These are phyloP conservation scores for Croton setiger DNA, from an alignment of 441 rosid genomes.

Conservation along the genomic window DNA sequence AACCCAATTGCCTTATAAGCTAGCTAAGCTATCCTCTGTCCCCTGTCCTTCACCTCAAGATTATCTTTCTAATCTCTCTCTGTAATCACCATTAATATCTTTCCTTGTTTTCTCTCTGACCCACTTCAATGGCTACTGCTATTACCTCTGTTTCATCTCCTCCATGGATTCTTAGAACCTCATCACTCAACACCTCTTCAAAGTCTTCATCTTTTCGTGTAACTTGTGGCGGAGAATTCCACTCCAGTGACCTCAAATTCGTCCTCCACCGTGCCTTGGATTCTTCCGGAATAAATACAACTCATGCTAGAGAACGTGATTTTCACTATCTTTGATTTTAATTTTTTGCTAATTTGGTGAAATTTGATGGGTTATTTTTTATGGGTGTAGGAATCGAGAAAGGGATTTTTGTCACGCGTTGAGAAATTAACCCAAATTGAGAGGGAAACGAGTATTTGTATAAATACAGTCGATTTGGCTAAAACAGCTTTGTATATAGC, in stretches of 20 bases:
- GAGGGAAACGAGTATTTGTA: constrained; percentile 53
- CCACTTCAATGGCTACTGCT: neutral
- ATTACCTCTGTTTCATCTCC: neutral
- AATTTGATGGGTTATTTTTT: neutral
- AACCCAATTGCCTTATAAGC: too few species aligned
- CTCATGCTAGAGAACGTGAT: constrained; percentile 43
- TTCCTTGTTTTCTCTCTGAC: neutral
- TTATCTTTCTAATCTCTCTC: too few species aligned
- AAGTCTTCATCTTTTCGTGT: constrained; percentile 12
- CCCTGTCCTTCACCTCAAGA: too few species aligned
- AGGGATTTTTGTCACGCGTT: constrained; percentile 39
- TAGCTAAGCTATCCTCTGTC: too few species aligned
- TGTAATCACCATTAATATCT: neutral
- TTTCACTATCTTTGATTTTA: neutral
- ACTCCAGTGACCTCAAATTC: constrained; percentile 30
- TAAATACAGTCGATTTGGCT: constrained; percentile 58
- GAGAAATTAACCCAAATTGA: constrained; percentile 39
- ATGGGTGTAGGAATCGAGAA: constrained; percentile 47
- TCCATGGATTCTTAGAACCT: neutral
- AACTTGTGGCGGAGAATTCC: constrained; percentile 30
- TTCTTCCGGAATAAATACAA: constrained; percentile 40
- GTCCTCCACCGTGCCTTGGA: constrained; percentile 46
- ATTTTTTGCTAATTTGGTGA: neutral
- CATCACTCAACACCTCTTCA: neutral
- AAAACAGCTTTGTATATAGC: constrained; percentile 54